Evolutionary conservation across 2,329 filamentous ascomycete genomes (phyloP), one percentile per base, ranked within the genome.

Genomic region (Colletotrichum sp.): DNA sequence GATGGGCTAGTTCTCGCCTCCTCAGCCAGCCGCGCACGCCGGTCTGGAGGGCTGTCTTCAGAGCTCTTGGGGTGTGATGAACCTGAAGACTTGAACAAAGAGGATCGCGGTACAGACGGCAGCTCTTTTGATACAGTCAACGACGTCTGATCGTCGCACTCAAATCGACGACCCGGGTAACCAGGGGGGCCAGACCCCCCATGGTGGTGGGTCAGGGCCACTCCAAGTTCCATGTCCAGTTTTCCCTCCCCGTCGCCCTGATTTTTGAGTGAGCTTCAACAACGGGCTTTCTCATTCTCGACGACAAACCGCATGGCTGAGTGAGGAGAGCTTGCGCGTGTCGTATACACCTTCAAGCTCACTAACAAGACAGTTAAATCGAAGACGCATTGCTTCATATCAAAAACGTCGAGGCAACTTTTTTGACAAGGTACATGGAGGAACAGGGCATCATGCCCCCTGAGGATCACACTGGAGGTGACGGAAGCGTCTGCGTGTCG

Each of bases 401-500:
- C 21, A 64, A 64, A 39, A 36, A 12, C 13, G 36, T 49, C 44
- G 49, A 64, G 49, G 64, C 15, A 57, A 30, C 71, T 66, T 34
- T 34, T 62, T 32, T 6, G 44, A 52, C 30, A 62, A 34, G 59
- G 59, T 24, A 36, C 30, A 64, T 64, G 32, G 62, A 44, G 36
- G 32, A 39, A 26, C n/a, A 16, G 21, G 18, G 62, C 62, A 44
- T 36, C 62, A 64, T 36, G 62, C 21, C 32, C 62, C 64, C 57
- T 64, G 73, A 68, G 70, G 34, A 65, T 60, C 71, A 71, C 55
- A 70, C 66, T 75, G 52, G 65, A 52, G 65, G 75, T 62, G 60
- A 71, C 63, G 71, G 71, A 67, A 75, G 75, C 49, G 71, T 67
- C 34, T 70, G 74, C 74, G 71, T 67, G 71, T 76, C 71, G 64